Evolutionary conservation across 1,284 basidiomycete genomes (phyloP), one percentile per base, ranked within the genome.

Genomic region (Ganoderma boninense): DNA sequence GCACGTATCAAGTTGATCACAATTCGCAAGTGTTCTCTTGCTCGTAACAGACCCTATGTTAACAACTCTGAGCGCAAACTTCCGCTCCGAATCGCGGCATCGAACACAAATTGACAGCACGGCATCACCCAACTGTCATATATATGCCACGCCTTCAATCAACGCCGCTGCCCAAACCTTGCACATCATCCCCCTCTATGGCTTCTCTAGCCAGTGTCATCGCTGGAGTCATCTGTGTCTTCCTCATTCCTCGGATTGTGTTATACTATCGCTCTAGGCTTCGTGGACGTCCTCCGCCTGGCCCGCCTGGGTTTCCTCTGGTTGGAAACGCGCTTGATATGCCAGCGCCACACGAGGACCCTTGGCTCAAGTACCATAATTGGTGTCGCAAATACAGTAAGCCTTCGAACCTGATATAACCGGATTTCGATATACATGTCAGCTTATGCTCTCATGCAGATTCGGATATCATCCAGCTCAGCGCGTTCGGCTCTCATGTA

Each of bases 401-500:
- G 72, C 16, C 23, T 26, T 16, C 29, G 16, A 46, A 40, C 18
- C 5, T 44, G 5, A 32, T 32, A 32, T 32, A 32, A 32, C 29
- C 29, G 29, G 29, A 4, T 32, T 32, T 32, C 29, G 29, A 32
- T 32, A 32, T 32, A 32, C 29, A 32, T 32, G 29, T 32, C 29
- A 43, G 23, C n/a, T 23, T 23, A 18, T 11, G 0, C 18, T 42
- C 14, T 13, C 11, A 23, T 29, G 2, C 43, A 76, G 76, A 63
- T 10, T 71, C 75, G 1, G 77, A 77, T 18, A 66, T 77, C 42
- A 56, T 78, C 42, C 69, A 71, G 14, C 60, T 77, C 11, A 67
- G 72, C 32, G 70, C 70, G 5, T 42, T 77, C 10, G 75, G 75
- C 0, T 73, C 49, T 8, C 73, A 86, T 44, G 77, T 83, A 2